phyloP scores from a whole-genome alignment of 495 filamentous ascomycete species.

The Aspergillus mulundensis region DNA sequence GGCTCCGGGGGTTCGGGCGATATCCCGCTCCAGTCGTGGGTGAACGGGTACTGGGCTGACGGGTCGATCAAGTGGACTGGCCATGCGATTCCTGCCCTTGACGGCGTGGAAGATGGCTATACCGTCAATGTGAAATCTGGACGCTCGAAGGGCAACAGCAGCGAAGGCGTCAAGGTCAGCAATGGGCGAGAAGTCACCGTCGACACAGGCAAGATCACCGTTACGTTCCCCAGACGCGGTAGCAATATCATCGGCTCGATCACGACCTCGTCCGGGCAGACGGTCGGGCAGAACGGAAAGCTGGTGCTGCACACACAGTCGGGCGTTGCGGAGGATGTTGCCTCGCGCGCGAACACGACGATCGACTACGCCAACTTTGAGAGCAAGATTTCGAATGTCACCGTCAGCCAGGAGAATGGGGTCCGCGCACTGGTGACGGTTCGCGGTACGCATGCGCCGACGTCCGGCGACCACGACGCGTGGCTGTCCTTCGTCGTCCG shows the following conservation, averaged over 20 bases:
- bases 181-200: conserved; percentile 14
- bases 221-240: conserved; percentile 33
- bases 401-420: conserved; percentile 16
- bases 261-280: conserved; percentile 30
- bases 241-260: conserved; percentile 29
- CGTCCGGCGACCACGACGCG: conserved; percentile 16
- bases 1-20: not conserved
- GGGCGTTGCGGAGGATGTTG: conserved; percentile 25
- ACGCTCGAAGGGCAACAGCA: not conserved
- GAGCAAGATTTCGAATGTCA: conserved; percentile 18
- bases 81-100: conserved; percentile 30
- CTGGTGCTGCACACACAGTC: conserved; percentile 37
- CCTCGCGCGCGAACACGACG: conserved; percentile 11
- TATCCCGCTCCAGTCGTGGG: conserved; percentile 38
- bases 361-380: conserved; percentile 22
- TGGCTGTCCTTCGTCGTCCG: conserved; percentile 40
- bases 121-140: conserved; percentile 13
- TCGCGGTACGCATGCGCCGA: conserved; percentile 18
- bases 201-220: conserved; percentile 35
- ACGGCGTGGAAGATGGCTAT: conserved; percentile 7
- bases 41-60: conserved; percentile 42
- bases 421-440: conserved; percentile 37
- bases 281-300: conserved; percentile 37
- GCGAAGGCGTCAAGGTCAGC: conserved; percentile 2
- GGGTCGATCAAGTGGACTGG: conserved; percentile 46